These are phyloP conservation scores for Dictyostelium capitatum DNA, from an alignment of 78 protist genomes.

Conservation along the genomic window DNA sequence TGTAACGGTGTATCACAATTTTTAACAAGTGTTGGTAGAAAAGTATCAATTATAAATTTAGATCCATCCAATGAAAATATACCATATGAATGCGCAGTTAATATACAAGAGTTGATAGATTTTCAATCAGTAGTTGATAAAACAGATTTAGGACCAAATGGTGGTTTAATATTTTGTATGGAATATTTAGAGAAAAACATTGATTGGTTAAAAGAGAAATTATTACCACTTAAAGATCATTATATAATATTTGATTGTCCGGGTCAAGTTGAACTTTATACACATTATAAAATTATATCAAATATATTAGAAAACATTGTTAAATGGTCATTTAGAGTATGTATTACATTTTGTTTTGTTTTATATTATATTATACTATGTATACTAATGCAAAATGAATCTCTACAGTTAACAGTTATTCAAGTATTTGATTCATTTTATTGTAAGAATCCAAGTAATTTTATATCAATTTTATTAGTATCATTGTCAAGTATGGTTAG, in stretches of 20 bases:
- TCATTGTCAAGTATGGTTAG: slow-evolving; percentile 90
- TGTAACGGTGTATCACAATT: slow-evolving; percentile 92
- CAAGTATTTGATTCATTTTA: slow-evolving; percentile 91
- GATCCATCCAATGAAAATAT: slow-evolving; percentile 98
- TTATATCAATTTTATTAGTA: slow-evolving; percentile 92
- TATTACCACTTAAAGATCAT: slow-evolving; percentile 41
- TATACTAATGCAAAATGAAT: too few species aligned
- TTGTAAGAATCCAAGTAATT: slow-evolving; percentile 94
- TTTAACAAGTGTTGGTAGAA: slow-evolving; percentile 68
- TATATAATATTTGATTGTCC: slow-evolving; percentile 97
- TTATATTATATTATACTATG: too few species aligned
- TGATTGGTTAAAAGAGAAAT: slow-evolving; percentile 95
- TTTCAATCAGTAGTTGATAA: slow-evolving; percentile 87
- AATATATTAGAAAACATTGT: slow-evolving; percentile 77
- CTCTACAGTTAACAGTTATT: slow-evolving; percentile 83
- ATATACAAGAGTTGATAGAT: slow-evolving; percentile 87
- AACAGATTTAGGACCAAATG: slow-evolving; percentile 97
- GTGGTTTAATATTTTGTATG: slow-evolving; percentile 94
- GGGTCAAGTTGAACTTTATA: slow-evolving; percentile 99
- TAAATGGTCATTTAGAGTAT: slow-evolving; percentile 87
- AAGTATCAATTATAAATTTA: slow-evolving; percentile 91
- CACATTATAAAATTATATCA: slow-evolving; percentile 92
- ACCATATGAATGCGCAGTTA: slow-evolving; percentile 86
- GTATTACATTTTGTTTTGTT: slow-evolving; percentile 1
- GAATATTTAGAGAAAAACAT: slow-evolving; percentile 92